Conservation (phyloP, 148 eudicot genomes). For the Rhododendron ferrugineum region DNA sequence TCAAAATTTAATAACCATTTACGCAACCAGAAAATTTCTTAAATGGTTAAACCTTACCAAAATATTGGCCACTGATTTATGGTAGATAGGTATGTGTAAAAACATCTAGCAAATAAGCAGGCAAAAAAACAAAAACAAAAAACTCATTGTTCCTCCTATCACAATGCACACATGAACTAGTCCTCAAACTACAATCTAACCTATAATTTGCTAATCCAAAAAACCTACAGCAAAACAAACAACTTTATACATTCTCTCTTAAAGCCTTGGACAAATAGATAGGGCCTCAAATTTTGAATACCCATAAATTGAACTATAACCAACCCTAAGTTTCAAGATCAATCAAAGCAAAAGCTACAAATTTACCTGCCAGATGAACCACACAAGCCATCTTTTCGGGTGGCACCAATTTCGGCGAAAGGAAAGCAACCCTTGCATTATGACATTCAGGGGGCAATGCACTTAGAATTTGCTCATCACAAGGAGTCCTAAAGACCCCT, state of each 20-base stretch:
- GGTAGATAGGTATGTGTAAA: background rate
- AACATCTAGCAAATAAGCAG: no score
- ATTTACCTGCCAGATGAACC: slow-evolving; percentile 95
- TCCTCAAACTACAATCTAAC: background rate
- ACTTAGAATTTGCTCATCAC: slow-evolving; percentile 74
- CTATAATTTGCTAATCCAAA: background rate
- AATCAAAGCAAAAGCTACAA: background rate
- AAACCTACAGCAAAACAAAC: background rate
- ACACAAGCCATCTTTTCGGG: slow-evolving; percentile 86
- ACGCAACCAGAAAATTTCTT: background rate
- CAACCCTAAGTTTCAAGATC: background rate
- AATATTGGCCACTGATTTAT: background rate
- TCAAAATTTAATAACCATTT: background rate
- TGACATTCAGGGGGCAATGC: slow-evolving; percentile 98
- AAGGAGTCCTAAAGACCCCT: slow-evolving; percentile 85
- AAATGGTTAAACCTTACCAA: background rate
- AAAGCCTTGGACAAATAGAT: background rate
- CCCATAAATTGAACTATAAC: background rate
- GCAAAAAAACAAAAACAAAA: no score
- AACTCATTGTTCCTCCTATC: background rate
- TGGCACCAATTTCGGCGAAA: slow-evolving; percentile 52
- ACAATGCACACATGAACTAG: background rate
- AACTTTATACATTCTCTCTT: background rate
- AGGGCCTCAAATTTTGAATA: background rate
- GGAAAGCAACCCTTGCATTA: slow-evolving; percentile 88